phyloP scores from a whole-genome alignment of 1,139 yeast species.

The Pichia sp. region DNA sequence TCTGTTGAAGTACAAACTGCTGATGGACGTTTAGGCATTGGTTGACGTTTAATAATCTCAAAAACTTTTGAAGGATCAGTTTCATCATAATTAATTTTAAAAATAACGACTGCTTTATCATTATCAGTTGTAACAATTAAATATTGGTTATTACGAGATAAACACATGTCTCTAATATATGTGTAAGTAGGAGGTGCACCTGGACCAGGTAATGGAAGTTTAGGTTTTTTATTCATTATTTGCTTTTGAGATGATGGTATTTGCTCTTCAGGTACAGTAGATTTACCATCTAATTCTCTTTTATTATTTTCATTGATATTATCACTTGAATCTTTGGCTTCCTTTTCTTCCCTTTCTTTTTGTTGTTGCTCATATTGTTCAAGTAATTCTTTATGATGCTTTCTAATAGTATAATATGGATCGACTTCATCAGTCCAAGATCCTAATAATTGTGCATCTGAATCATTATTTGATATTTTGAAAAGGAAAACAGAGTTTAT shows the following conservation, averaged over 20 bases:
- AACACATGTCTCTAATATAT: slow-evolving; percentile 54
- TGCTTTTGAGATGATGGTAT: slow-evolving; percentile 24
- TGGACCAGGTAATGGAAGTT: slow-evolving; percentile 56
- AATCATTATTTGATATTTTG: slow-evolving; percentile 22
- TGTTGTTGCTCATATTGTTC: slow-evolving; percentile 30
- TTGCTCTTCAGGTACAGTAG: slow-evolving; percentile 15
- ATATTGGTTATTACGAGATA: slow-evolving; percentile 48
- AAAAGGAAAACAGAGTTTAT: slow-evolving; percentile 53
- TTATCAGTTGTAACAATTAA: slow-evolving; percentile 73
- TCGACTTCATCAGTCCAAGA: slow-evolving; percentile 56
- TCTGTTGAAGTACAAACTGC: slow-evolving; percentile 59
- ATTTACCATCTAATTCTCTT: slow-evolving; percentile 10
- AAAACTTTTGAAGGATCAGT: slow-evolving; percentile 34
- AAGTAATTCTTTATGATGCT: slow-evolving; percentile 34
- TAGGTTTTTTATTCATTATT: slow-evolving; percentile 38
- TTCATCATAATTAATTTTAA: slow-evolving; percentile 32
- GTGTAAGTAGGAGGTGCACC: slow-evolving; percentile 63
- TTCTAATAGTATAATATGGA: slow-evolving; percentile 35
- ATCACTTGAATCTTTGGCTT: slow-evolving; percentile 29
- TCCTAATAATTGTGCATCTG: slow-evolving; percentile 27
- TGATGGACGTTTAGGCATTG: slow-evolving; percentile 85
- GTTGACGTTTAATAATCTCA: slow-evolving; percentile 58
- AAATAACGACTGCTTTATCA: slow-evolving; percentile 73
- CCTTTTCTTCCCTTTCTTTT: slow-evolving; percentile 29
- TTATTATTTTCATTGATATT: slow-evolving; percentile 27